Conservation (phyloP, 768 basidiomycete genomes). For the Coprinellus aureogranulatus region DNA sequence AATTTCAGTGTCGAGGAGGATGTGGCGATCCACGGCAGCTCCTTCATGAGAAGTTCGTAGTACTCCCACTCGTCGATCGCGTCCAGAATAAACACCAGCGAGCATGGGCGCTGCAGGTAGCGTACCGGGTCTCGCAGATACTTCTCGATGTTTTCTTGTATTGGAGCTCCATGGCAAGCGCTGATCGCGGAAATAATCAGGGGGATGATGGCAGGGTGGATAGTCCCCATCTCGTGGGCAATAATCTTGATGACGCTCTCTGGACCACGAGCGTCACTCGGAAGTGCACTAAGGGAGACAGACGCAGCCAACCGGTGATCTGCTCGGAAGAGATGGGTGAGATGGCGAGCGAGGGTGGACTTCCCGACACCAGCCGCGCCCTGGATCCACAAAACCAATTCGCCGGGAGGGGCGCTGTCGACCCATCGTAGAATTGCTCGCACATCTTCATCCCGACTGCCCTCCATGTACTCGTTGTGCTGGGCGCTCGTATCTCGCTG, state of each 20-base stretch:
- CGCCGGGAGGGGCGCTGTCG: neutral
- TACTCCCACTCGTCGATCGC: neutral
- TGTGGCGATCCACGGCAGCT: neutral
- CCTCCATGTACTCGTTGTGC: too few relatives aligned
- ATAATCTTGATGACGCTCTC: neutral
- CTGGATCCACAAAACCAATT: neutral
- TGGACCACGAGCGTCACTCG: neutral
- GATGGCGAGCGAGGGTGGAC: neutral
- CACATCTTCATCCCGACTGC: too few relatives aligned
- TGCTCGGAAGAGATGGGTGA: neutral
- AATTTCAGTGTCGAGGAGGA: neutral
- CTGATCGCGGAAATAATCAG: neutral
- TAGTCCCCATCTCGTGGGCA: neutral
- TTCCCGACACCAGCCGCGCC: neutral
- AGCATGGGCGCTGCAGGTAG: neutral
- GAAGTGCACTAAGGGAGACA: neutral
- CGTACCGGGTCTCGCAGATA: neutral
- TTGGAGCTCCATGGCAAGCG: neutral
- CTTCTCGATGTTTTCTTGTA: neutral
- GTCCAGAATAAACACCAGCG: neutral
- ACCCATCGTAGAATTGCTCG: too few relatives aligned
- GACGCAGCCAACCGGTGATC: neutral
- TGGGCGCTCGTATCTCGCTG: too few relatives aligned
- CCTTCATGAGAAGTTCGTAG: neutral
- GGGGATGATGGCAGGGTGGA: neutral